Evolutionary conservation across 2,329 filamentous ascomycete genomes (phyloP), one percentile per base, ranked within the genome.

Genomic region (Cladosporium oxysporum): DNA sequence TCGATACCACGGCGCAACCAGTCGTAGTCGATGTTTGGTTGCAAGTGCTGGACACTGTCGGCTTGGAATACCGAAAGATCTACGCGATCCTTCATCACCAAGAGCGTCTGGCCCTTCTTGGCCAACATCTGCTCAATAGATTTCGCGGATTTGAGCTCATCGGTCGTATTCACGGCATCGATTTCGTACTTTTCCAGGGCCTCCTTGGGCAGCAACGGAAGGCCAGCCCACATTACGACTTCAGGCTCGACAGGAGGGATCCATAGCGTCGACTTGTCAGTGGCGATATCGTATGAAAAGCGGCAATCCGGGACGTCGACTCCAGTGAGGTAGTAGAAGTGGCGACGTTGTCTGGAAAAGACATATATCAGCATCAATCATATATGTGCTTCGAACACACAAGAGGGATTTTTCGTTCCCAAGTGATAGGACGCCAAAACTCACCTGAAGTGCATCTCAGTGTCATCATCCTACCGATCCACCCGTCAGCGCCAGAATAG

Each of bases 291-390:
- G 82, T 97, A 97, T 66, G 90, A 86, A 69, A 92, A 87, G 77
- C 89, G 89, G 73, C 90, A 90, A 79, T 99, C 93, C 67, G 93
- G 87, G 14, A 95, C 83, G 68, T 89, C 85, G 75, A 89, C 96
- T 72, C 95, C 95, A 31, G 92, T 95, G 47, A 99, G 84, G 79
- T 99, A 99, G 86, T 90, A 97, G 82, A 99, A 99, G 78, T 88
- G 91, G 66, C 95, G 90, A 69, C 74, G 68, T 64, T 76, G 73
- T 58, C 61, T 63, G 33, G 10, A 26, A 7, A 23, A 2, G 16
- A 35, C 14, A 31, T 26, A 11, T 23, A 33, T 62, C 28, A 63
- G 50, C 10, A 37, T 53, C 61, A 21, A 57, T 10, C 29, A 12
- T 41, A 29, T 5, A 11, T 16, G 5, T 44, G 2, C 7, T 16